Percentiles rank a stretch among this genome's conserved stretches.
Evolutionary conservation across 2,329 filamentous ascomycete species (phyloP).

Genomic region (Stachybotrys echinatus): DNA sequence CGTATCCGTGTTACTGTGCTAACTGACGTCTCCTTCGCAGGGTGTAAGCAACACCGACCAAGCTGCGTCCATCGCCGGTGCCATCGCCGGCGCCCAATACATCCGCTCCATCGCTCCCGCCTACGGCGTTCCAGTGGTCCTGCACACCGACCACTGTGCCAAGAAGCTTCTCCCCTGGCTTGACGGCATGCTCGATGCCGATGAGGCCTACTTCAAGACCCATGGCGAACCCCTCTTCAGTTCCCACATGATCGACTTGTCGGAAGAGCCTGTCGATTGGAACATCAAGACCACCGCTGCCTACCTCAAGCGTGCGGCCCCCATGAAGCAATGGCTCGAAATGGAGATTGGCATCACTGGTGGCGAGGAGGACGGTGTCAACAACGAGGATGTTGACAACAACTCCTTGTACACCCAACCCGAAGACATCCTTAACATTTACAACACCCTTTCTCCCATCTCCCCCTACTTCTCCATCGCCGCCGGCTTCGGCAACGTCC

Average conservation of each 20-base stretch:
- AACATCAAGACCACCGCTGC: slow-evolving; percentile 90
- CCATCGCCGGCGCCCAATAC: slow-evolving; percentile 87
- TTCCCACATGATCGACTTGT: slow-evolving; percentile 97
- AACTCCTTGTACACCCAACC: slow-evolving; percentile 96
- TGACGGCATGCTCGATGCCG: slow-evolving; percentile 90
- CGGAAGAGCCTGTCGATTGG: slow-evolving; percentile 82
- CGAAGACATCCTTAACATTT: slow-evolving; percentile 90
- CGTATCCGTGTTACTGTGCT: no score
- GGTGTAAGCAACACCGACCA: slow-evolving; percentile 78
- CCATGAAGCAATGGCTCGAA: slow-evolving; percentile 99
- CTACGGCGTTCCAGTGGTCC: slow-evolving; percentile 86
- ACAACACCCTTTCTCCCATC: slow-evolving; percentile 78
- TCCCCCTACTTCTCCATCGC: slow-evolving; percentile 97
- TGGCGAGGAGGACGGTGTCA: slow-evolving; percentile 96
- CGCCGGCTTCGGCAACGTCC: slow-evolving; percentile 97
- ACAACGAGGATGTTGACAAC: slow-evolving; percentile 98
- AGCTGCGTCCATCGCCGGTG: slow-evolving; percentile 80
- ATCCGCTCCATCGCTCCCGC: slow-evolving; percentile 80
- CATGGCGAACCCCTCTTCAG: slow-evolving; percentile 91
- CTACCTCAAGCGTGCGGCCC: slow-evolving; percentile 90
- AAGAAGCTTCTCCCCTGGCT: slow-evolving; percentile 99
- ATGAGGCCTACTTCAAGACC: slow-evolving; percentile 92
- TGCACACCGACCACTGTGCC: slow-evolving; percentile 98
- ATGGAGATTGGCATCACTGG: slow-evolving; percentile 89
- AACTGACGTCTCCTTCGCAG: slow-evolving; percentile 27